These are phyloP conservation scores for Beauveria varroae DNA, from an alignment of 2,329 filamentous ascomycete species.

Conservation along the genomic window DNA sequence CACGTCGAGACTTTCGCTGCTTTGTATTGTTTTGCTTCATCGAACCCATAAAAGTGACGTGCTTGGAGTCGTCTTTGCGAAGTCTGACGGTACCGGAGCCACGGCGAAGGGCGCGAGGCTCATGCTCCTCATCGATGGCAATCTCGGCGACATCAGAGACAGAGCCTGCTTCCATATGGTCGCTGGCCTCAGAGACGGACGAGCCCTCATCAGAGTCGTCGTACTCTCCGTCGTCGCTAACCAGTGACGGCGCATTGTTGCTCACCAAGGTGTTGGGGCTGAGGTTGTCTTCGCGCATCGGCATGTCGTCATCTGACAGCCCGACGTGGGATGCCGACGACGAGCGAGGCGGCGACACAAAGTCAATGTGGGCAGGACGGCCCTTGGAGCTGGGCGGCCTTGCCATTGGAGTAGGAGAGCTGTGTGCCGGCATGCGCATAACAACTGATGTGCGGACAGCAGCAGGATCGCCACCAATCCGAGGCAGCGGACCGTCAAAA, in stretches of 20 bases:
- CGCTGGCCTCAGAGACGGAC: conserved; percentile 49
- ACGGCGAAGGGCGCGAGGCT: conserved; percentile 37
- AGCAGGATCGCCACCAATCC: conserved; percentile 12
- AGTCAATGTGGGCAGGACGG: conserved; percentile 30
- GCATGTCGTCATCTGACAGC: conserved; percentile 39
- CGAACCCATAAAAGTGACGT: conserved; percentile 48
- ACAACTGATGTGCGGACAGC: conserved; percentile 31
- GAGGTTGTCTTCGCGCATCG: conserved; percentile 52
- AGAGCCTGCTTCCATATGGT: conserved; percentile 50
- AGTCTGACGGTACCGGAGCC: conserved; percentile 38
- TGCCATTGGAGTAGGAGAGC: conserved; percentile 38
- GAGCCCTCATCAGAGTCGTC: conserved; percentile 63
- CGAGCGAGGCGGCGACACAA: conserved; percentile 28
- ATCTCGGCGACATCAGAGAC: conserved; percentile 56
- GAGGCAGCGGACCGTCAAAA: conserved; percentile 21
- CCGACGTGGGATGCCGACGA: conserved; percentile 15
- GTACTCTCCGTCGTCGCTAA: conserved; percentile 74
- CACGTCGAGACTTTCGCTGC: conserved; percentile 23
- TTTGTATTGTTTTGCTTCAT: conserved; percentile 33
- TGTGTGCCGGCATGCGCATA: conserved; percentile 53
- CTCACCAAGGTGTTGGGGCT: conserved; percentile 63
- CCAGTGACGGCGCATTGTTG: conserved; percentile 71
- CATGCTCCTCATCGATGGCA: conserved; percentile 50
- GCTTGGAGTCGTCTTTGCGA: conserved; percentile 47
- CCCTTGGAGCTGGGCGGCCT: conserved; percentile 52